Percentiles rank a stretch among this genome's conserved stretches.
phyloP scores from a whole-genome alignment of 2,329 filamentous ascomycete species.

The Paraphaeosphaeria minitans region DNA sequence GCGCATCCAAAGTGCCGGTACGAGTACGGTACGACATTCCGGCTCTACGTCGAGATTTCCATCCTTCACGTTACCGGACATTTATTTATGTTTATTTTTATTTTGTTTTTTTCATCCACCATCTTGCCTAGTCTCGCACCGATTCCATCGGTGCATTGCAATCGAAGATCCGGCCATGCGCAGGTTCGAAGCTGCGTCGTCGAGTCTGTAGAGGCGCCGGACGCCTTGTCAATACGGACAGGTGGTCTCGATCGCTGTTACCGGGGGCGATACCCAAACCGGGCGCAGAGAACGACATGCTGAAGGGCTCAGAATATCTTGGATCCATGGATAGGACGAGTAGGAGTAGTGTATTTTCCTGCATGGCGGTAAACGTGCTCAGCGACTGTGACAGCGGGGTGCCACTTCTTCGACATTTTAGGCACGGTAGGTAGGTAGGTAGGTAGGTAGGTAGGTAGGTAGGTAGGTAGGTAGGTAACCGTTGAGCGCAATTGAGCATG shows the following conservation, averaged over 20 bases:
- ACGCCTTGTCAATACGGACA: not conserved
- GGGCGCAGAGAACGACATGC: not conserved
- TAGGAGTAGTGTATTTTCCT: not conserved
- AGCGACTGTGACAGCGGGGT: not conserved
- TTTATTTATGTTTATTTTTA: too few species aligned
- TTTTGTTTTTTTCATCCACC: not conserved
- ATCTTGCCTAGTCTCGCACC: not conserved
- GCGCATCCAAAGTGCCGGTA: not conserved
- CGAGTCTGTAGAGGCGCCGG: not conserved
- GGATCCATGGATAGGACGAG: not conserved
- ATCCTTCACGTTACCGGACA: not conserved
- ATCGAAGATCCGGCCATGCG: not conserved
- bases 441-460: too few species aligned
- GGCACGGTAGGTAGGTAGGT: too few species aligned
- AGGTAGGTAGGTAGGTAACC: too few species aligned
- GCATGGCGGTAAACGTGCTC: conserved; percentile 2
- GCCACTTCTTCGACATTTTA: not conserved
- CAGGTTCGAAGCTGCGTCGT: not conserved
- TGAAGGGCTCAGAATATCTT: not conserved
- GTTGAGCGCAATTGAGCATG: conserved; percentile 11
- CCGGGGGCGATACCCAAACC: not conserved
- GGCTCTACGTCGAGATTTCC: not conserved
- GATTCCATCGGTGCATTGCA: not conserved
- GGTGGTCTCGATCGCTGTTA: not conserved
- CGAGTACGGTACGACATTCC: too few species aligned